phyloP scores from a whole-genome alignment of 495 filamentous ascomycete species.

The Aspergillus sclerotiicarbonarius region DNA sequence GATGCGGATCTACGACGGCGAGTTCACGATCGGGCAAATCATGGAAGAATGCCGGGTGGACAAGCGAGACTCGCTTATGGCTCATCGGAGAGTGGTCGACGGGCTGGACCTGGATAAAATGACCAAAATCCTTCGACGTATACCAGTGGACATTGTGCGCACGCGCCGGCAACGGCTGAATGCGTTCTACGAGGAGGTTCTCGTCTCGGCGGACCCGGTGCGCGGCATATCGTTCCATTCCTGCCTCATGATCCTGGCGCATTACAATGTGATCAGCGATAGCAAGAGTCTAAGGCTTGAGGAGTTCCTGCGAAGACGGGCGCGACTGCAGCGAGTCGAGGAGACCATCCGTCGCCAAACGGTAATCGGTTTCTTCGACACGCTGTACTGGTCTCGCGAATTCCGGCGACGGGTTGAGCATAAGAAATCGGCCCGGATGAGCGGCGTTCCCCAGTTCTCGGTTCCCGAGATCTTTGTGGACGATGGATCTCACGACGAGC shows the following conservation, averaged over 20 bases:
- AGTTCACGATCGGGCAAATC: conserved; percentile 79
- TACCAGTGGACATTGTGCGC: conserved; percentile 73
- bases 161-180: conserved; percentile 76
- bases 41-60: conserved; percentile 74
- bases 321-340: conserved; percentile 91
- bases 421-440: conserved; percentile 71
- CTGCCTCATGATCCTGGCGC: conserved; percentile 94
- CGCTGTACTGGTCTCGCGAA: conserved; percentile 80
- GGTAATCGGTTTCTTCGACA: conserved; percentile 95
- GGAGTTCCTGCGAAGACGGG: conserved; percentile 89
- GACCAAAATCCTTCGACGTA: conserved; percentile 67
- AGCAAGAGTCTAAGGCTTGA: conserved; percentile 92
- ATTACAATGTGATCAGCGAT: conserved; percentile 98
- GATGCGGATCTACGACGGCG: conserved; percentile 93
- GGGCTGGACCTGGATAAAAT: conserved; percentile 78
- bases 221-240: conserved; percentile 89
- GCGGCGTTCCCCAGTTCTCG: conserved; percentile 71
- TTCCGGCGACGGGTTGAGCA: conserved; percentile 71
- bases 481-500: conserved; percentile 51
- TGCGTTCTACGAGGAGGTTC: conserved; percentile 91
- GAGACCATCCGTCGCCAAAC: conserved; percentile 86
- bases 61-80: conserved; percentile 39
- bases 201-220: conserved; percentile 86
- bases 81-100: conserved; percentile 52
- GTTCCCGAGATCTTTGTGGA: conserved; percentile 93